Base-by-base conservation (phyloP, 1,284 basidiomycete genomes). In the Trametes hirsuta region DNA sequence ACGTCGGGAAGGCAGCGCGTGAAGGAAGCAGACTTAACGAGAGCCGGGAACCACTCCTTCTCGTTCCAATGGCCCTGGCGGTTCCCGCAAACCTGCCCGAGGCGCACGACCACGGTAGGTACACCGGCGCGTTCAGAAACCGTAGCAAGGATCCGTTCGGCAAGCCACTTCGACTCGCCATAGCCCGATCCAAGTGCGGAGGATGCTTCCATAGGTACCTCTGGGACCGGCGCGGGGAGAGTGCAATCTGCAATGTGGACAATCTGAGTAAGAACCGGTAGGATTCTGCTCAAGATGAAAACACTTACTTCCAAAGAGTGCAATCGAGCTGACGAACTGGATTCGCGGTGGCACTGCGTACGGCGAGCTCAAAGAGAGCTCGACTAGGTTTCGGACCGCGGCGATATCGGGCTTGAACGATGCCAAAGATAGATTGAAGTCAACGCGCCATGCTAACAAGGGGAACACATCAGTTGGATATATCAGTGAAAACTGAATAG, bases 11-110 rank as follows among this genome's bases (percentile, higher is more conserved):
- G 59, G 12, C 53, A 68, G 2, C 68, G 66, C 4, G 74, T 63
- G 10, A 66, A 58, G 1, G 69, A 36, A 10, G 70, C 71, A 0
- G 73, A 75, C 55, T 75, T 72, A n/a, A 81, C 71, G 4, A 82
- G 68, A 41, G 73, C 69, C 0, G 80, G 80, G 11, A 81, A 68
- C 80, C 80, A 82, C 53, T 83, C 80, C 12, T 67, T 71, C 47
- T 71, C 66, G 44, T 75, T 76, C 81, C 81, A 82, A 11, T 69
- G 70, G 1, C 81, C 81, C 55, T 72, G 75, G 5, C 60, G 53
- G 8, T 66, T 62, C 2, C 80, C 79, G 40, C 72, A 72, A 14
- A 83, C 66, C 63, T 82, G 80, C 2, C 79, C 81, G 34, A 81
- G 73, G 15, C 80, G 74, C 6, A 80, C 70, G 8, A 76, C 67